Evolutionary conservation across 2,329 filamentous ascomycete species (phyloP).

Genomic region (Biscogniauxia marginata): DNA sequence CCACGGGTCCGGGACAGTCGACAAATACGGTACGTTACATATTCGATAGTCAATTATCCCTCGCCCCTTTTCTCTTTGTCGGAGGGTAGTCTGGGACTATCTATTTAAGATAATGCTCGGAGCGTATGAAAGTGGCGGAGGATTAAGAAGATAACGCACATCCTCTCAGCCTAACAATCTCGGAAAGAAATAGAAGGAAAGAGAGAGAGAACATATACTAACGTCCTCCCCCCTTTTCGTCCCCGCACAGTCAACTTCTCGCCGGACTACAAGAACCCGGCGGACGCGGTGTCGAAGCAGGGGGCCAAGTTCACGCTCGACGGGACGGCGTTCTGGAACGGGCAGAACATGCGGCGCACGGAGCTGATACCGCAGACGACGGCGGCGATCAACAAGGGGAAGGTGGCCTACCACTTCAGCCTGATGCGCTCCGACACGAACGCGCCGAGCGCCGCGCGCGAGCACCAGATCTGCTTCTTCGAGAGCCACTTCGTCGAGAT

Average conservation of each 20-base stretch:
- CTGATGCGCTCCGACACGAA: constrained; percentile 60
- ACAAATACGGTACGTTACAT: constrained; percentile 45
- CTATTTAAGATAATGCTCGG: too few species aligned
- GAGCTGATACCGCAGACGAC: constrained; percentile 74
- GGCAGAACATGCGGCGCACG: constrained; percentile 69
- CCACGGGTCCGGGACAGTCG: constrained; percentile 57
- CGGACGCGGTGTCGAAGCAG: constrained; percentile 59
- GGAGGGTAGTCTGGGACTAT: too few species aligned
- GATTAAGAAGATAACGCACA: too few species aligned
- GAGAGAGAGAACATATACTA: not conserved
- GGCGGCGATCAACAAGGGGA: constrained; percentile 62
- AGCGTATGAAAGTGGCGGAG: too few species aligned
- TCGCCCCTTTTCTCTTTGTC: not conserved
- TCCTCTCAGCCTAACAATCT: too few species aligned
- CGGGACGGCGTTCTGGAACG: constrained; percentile 67
- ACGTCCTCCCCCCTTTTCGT: not conserved
- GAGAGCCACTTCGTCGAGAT: constrained; percentile 76
- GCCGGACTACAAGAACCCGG: constrained; percentile 62
- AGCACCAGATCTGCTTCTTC: constrained; percentile 66
- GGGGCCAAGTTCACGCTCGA: constrained; percentile 68
- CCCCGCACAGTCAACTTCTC: constrained; percentile 51
- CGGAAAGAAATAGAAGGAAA: not conserved
- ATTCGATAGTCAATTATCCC: not conserved
- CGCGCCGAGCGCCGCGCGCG: constrained; percentile 58
- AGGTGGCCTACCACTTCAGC: constrained; percentile 71